These are phyloP conservation scores for Funneliformis geosporum DNA, from an alignment of 192 early-diverging fungal genomes.

Conservation along the genomic window DNA sequence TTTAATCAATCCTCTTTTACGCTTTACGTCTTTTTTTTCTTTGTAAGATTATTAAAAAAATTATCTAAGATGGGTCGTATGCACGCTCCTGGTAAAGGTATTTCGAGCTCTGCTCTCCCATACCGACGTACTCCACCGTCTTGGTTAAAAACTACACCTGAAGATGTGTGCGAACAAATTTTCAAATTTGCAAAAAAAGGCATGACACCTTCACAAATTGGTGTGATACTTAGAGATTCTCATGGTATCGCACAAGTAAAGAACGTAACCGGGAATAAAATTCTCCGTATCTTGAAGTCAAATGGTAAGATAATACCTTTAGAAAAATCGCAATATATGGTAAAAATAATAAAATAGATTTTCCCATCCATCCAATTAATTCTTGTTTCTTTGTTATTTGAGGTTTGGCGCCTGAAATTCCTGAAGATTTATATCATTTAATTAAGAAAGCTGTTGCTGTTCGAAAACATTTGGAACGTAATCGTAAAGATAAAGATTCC, in stretches of 20 bases:
- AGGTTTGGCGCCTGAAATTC: slow-evolving; percentile 86
- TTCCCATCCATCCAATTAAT: not conserved
- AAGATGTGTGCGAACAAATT: slow-evolving; percentile 97
- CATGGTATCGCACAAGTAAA: slow-evolving; percentile 98
- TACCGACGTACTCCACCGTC: slow-evolving; percentile 97
- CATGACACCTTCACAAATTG: slow-evolving; percentile 97
- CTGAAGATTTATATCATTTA: slow-evolving; percentile 98
- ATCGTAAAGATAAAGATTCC: slow-evolving; percentile 98
- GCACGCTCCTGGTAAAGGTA: slow-evolving; percentile 99
- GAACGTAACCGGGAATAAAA: slow-evolving; percentile 98
- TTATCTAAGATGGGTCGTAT: slow-evolving; percentile 82
- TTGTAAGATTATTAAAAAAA: slow-evolving; percentile 28
- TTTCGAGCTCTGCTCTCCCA: slow-evolving; percentile 84
- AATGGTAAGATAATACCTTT: slow-evolving; percentile 60
- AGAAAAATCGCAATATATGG: not conserved
- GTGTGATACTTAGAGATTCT: slow-evolving; percentile 94
- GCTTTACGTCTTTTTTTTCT: not conserved
- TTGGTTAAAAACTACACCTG: slow-evolving; percentile 97
- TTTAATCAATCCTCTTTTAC: not conserved
- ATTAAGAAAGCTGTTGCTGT: slow-evolving; percentile 99
- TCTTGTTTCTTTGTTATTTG: not conserved
- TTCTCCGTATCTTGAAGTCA: slow-evolving; percentile 97
- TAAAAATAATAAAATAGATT: not conserved
- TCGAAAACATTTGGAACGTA: slow-evolving; percentile 98
- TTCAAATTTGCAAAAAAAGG: slow-evolving; percentile 99